Evolutionary conservation across 1,139 yeast genomes (phyloP).

Genomic region (Geotrichum citri-aurantii): DNA sequence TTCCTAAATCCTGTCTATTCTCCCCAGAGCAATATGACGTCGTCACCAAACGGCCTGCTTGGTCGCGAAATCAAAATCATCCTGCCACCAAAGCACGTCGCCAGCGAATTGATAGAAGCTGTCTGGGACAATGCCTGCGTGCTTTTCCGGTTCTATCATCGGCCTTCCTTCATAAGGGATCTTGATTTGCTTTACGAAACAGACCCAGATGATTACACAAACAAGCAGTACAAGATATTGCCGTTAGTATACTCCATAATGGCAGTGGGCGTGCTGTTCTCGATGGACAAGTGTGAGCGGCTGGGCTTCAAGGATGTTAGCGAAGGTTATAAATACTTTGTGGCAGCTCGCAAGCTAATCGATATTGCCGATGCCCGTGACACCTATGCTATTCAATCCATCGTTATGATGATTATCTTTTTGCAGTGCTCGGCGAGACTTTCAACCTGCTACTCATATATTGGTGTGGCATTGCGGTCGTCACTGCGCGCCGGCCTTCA

Average conservation of each 20-base stretch:
- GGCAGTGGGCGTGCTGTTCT: constrained; percentile 70
- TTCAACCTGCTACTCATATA: constrained; percentile 84
- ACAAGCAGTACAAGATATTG: constrained; percentile 66
- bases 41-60: background rate
- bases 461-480: constrained; percentile 82
- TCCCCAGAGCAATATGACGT: constrained; percentile 8
- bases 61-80: constrained; percentile 48
- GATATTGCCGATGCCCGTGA: constrained; percentile 61
- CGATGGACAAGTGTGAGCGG: constrained; percentile 37
- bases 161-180: constrained; percentile 65
- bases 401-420: constrained; percentile 60
- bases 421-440: constrained; percentile 85
- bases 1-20: constrained; percentile 3
- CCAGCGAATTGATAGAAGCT: constrained; percentile 61
- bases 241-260: constrained; percentile 73
- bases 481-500: constrained; percentile 86
- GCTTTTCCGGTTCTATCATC: constrained; percentile 73
- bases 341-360: constrained; percentile 71
- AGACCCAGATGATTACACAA: constrained; percentile 62
- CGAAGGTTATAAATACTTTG: constrained; percentile 76
- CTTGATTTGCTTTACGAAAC: constrained; percentile 55
- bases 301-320: constrained; percentile 40
- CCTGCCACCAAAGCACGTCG: constrained; percentile 69
- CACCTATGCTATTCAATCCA: constrained; percentile 65
- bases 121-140: constrained; percentile 88